A percentile compares a stretch with the other conserved stretches of the same genome.
Conservation (phyloP, 768 basidiomycete genomes). For the Rhizopogon vesiculosus region DNA sequence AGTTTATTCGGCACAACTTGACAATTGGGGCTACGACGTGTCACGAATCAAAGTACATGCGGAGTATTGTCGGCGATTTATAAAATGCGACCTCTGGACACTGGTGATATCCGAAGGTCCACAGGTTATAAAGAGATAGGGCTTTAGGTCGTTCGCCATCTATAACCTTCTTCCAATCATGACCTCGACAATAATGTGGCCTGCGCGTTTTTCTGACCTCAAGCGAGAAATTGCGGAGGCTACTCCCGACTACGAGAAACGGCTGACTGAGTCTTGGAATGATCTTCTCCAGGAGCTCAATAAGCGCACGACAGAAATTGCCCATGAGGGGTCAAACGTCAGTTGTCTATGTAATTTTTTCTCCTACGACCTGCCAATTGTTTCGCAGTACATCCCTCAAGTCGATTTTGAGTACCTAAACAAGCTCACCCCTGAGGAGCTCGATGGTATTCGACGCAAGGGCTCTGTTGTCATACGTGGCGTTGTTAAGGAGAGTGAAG, state of each 20-base stretch:
- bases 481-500: slow-evolving; percentile 54
- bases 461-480: slow-evolving; percentile 60
- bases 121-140: slow-evolving; percentile 9
- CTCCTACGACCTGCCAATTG: neutral
- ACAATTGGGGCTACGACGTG: too few species aligned
- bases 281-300: slow-evolving; percentile 53
- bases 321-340: slow-evolving; percentile 45
- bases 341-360: slow-evolving; percentile 10
- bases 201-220: slow-evolving; percentile 47
- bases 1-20: neutral
- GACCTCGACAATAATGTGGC: slow-evolving; percentile 8
- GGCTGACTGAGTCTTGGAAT: slow-evolving; percentile 50
- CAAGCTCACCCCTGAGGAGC: slow-evolving; percentile 37
- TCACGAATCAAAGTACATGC: too few species aligned
- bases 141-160: neutral
- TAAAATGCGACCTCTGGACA: neutral
- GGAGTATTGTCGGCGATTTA: neutral
- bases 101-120: slow-evolving; percentile 3
- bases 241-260: slow-evolving; percentile 47
- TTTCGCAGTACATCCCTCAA: slow-evolving; percentile 52
- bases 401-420: slow-evolving; percentile 53
- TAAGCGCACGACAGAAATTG: slow-evolving; percentile 39
- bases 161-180: neutral
- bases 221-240: slow-evolving; percentile 52
- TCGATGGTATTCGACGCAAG: slow-evolving; percentile 46